phyloP scores from a whole-genome alignment of 306 rosid genomes.

The Prunus mume region DNA sequence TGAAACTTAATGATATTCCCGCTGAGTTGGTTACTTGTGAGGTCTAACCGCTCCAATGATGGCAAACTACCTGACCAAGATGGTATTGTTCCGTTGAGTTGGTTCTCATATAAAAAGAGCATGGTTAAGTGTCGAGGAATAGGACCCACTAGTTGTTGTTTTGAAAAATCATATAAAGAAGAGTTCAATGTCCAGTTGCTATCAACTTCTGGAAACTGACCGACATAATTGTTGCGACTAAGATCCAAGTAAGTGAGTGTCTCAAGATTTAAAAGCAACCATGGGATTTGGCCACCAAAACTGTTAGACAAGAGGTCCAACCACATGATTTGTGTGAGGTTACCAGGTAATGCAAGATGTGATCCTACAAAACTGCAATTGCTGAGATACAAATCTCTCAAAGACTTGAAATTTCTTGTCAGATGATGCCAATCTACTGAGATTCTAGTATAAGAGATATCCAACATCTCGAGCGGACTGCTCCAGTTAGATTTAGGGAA shows the following conservation, averaged over 20 bases:
- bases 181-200: background rate
- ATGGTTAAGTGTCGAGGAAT: background rate
- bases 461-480: background rate
- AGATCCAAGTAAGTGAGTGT: background rate
- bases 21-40: background rate
- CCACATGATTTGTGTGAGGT: background rate
- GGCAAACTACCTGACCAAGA: slow-evolving; percentile 13
- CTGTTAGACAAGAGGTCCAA: background rate
- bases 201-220: slow-evolving; percentile 9
- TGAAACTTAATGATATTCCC: background rate
- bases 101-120: background rate
- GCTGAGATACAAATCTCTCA: background rate
- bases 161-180: background rate
- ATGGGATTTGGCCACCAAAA: background rate
- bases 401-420: background rate
- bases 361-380: background rate
- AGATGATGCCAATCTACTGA: background rate
- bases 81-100: slow-evolving; percentile 16
- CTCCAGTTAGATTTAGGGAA: slow-evolving; percentile 3
- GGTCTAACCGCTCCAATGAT: background rate
- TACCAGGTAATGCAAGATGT: background rate
- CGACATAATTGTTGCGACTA: background rate
- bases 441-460: background rate
- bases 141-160: too few species aligned
- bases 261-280: background rate